phyloP scores from a whole-genome alignment of 208 protist genomes.

The Giardia muris region DNA sequence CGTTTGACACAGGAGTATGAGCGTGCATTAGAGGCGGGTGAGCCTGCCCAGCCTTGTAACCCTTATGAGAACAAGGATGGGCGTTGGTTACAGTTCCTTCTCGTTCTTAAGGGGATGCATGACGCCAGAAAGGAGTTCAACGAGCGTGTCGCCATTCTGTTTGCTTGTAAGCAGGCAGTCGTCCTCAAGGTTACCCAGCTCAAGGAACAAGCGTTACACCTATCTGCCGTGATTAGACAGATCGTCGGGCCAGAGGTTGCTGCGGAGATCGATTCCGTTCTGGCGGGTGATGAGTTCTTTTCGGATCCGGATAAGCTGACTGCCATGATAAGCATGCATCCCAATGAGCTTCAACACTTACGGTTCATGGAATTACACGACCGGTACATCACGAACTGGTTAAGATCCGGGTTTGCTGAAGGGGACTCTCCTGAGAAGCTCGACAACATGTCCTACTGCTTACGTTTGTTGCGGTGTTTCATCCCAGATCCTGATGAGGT shows the following conservation, averaged over 20 bases:
- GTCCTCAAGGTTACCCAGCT: not conserved
- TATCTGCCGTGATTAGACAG: conserved; percentile 8
- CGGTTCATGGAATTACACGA: not conserved
- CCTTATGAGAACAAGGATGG: conserved; percentile 7
- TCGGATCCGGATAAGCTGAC: not conserved
- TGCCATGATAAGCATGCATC: not conserved
- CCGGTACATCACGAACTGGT: not conserved
- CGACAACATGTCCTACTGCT: not conserved
- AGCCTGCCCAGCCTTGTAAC: not conserved
- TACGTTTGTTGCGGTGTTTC: not conserved
- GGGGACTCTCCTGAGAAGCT: not conserved
- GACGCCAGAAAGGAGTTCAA: not conserved
- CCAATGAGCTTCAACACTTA: not conserved
- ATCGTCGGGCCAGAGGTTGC: not conserved
- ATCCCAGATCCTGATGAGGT: not conserved
- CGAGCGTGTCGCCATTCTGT: not conserved
- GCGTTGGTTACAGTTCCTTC: conserved; percentile 1
- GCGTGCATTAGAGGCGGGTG: not conserved
- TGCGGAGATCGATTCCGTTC: not conserved
- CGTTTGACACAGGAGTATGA: not conserved
- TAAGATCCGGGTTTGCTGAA: not conserved
- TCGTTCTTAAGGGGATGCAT: not conserved
- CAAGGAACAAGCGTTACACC: conserved; percentile 1
- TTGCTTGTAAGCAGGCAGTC: not conserved
- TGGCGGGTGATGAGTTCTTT: not conserved